Conservation (phyloP, 305 asterid genomes). For the Ajuga reptans region DNA sequence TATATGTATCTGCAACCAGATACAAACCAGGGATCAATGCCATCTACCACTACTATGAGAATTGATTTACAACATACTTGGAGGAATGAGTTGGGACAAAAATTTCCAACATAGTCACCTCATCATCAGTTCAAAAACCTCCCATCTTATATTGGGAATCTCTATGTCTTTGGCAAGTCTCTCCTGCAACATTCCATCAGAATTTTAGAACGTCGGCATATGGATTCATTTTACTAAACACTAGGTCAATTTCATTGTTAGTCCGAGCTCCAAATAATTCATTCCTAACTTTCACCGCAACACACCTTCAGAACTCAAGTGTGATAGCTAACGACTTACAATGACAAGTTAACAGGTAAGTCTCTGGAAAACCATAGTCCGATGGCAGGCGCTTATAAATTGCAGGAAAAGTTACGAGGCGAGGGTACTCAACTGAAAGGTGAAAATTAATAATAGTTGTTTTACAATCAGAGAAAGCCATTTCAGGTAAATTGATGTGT, state of each 20-base stretch:
- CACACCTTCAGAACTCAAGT: neutral
- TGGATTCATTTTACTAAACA: neutral
- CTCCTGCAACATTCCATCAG: conserved; percentile 49
- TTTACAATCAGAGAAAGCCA: neutral
- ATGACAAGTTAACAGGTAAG: neutral
- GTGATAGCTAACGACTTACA: neutral
- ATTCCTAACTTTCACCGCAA: neutral
- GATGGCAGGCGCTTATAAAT: too few species aligned
- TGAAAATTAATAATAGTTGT: neutral
- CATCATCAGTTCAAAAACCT: conserved; percentile 97
- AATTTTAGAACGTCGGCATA: neutral
- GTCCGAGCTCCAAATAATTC: neutral
- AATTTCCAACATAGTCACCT: conserved; percentile 36
- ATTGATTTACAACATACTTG: neutral
- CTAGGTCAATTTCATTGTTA: neutral
- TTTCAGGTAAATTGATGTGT: neutral
- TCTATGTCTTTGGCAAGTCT: conserved; percentile 94
- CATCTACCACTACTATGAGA: neutral
- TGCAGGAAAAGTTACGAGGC: neutral
- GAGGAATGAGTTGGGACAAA: neutral
- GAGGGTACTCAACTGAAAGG: neutral
- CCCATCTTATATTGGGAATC: conserved; percentile 97
- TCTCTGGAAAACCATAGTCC: neutral
- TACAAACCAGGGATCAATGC: neutral
- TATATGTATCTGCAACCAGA: conserved; percentile 62